Conservation (phyloP, 164 flowering plant species). For the Chimonanthus salicifolius region DNA sequence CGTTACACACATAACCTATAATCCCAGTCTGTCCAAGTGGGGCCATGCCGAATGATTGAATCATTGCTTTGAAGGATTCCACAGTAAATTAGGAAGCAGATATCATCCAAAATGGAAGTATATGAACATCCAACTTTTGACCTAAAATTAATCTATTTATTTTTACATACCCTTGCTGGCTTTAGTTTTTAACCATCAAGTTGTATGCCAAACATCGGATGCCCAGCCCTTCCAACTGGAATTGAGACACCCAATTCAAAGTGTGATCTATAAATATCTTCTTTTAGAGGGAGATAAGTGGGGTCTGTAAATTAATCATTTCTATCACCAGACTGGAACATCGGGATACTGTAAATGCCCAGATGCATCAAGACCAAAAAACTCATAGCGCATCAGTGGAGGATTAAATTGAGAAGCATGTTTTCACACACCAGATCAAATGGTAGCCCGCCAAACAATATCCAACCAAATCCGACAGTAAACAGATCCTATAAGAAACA, state of each 20-base stretch:
- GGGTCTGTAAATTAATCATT: no score
- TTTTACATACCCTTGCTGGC: no score
- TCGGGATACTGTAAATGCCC: not conserved
- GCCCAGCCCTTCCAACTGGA: not conserved
- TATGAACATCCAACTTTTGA: not conserved
- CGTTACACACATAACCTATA: not conserved
- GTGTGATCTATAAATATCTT: no score
- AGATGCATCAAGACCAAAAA: not conserved
- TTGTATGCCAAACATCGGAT: not conserved
- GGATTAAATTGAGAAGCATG: not conserved
- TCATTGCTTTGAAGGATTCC: not conserved
- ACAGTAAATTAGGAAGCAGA: not conserved
- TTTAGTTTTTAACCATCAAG: no score
- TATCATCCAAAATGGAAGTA: not conserved
- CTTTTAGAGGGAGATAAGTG: no score
- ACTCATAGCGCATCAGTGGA: not conserved
- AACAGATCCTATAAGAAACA: slow-evolving; percentile 58
- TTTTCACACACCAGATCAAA: slow-evolving; percentile 64
- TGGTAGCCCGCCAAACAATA: slow-evolving; percentile 93
- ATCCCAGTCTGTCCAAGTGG: not conserved
- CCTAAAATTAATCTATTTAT: not conserved
- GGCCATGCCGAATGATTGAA: not conserved
- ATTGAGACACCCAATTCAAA: no score
- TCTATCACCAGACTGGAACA: no score
- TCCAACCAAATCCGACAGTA: slow-evolving; percentile 88